phyloP scores from a whole-genome alignment of 2,329 filamentous ascomycete genomes.

The Tolypocladium endophyticum region DNA sequence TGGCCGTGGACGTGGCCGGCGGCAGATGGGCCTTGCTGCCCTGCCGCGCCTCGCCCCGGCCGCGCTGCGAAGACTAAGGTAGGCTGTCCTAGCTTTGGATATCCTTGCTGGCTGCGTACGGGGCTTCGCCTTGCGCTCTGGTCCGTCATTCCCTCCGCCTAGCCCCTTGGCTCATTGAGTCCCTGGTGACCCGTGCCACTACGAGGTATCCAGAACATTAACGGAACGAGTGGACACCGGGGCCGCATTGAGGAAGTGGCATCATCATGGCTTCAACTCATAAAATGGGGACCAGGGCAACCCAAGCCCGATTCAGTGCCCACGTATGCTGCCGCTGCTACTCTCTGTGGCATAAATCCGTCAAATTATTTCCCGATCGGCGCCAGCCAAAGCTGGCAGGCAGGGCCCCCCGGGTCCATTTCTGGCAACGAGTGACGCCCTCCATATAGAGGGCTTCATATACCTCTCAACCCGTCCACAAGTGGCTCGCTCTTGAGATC shows the following conservation, averaged over 20 bases:
- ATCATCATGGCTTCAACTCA: slow-evolving; percentile 1
- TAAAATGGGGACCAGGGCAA: not conserved
- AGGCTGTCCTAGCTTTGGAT: not conserved
- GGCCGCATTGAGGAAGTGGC: not conserved
- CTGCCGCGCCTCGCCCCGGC: not conserved
- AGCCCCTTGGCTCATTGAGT: not conserved
- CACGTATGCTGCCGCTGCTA: not conserved
- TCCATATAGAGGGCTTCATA: not conserved
- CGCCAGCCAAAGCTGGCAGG: not conserved
- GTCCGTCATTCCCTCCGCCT: too few species aligned
- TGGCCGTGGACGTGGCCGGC: not conserved
- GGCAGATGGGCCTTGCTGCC: not conserved
- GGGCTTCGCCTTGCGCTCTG: not conserved
- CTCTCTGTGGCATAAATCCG: slow-evolving; percentile 4
- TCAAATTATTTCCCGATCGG: slow-evolving; percentile 6
- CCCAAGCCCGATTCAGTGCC: not conserved
- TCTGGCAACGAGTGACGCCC: not conserved
- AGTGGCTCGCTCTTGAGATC: not conserved
- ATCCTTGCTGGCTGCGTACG: not conserved
- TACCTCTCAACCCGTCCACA: not conserved
- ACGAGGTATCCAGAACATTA: not conserved
- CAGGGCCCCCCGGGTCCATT: not conserved
- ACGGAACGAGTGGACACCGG: slow-evolving; percentile 2
- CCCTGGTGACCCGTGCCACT: not conserved
- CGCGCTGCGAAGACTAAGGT: not conserved